phyloP scores from a whole-genome alignment of 352 stramenopile genomes.

The Blastocystis sp. region DNA sequence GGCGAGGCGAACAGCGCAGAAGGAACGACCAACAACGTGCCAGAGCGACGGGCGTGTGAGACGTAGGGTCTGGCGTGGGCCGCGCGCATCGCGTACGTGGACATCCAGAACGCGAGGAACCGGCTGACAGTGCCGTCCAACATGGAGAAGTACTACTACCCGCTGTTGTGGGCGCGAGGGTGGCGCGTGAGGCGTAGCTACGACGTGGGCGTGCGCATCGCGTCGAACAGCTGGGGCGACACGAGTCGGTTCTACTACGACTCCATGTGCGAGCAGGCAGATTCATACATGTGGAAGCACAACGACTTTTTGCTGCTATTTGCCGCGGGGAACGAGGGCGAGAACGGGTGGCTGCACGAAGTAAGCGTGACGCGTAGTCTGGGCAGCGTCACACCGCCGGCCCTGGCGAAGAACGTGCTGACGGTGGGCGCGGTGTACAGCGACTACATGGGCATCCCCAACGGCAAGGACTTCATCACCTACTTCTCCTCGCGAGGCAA shows the following conservation, averaged over 20 bases:
- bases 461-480: slow-evolving; percentile 10
- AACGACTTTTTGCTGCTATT: slow-evolving; percentile 54
- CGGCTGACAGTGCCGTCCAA: background rate
- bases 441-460: background rate
- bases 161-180: background rate
- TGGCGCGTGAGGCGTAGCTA: slow-evolving; percentile 11
- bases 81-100: slow-evolving; percentile 1
- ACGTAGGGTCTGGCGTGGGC: slow-evolving; percentile 11
- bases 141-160: slow-evolving; percentile 3
- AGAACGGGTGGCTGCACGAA: background rate
- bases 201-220: background rate
- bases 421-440: slow-evolving; percentile 10
- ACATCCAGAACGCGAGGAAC: slow-evolving; percentile 23
- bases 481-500: slow-evolving; percentile 60
- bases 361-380: background rate
- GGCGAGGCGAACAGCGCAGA: background rate
- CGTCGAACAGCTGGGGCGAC: slow-evolving; percentile 24
- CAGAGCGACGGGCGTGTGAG: background rate
- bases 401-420: slow-evolving; percentile 35
- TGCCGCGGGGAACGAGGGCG: slow-evolving; percentile 46
- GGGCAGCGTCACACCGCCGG: slow-evolving; percentile 3
- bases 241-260: slow-evolving; percentile 4
- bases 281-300: slow-evolving; percentile 48
- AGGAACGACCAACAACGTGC: background rate
- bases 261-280: background rate